Percentiles rank a stretch among this genome's conserved stretches.
Conservation (phyloP, 257 asterid genomes). For the Ilex aquifolium region DNA sequence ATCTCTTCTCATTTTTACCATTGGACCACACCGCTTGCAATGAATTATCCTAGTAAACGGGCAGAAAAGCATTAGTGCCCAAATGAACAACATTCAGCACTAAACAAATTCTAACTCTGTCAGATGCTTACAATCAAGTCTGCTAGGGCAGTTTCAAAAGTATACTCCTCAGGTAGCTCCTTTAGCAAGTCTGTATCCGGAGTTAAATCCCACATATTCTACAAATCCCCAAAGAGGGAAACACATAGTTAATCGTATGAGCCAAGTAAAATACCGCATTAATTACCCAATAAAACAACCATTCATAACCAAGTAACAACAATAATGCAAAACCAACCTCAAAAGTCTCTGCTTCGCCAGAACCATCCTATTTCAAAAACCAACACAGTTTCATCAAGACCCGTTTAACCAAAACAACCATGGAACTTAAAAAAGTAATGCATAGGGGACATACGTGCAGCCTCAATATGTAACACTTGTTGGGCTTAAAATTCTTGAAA, state of each 20-base stretch:
- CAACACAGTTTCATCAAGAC: conserved; percentile 6
- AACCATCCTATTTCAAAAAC: conserved; percentile 55
- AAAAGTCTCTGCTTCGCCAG: conserved; percentile 33
- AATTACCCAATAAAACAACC: no score
- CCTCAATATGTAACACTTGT: conserved; percentile 32
- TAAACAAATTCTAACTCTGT: conserved; percentile 6
- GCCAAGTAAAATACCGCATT: no score
- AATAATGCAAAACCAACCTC: conserved; percentile 37
- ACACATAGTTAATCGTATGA: no score
- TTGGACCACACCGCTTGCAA: conserved; percentile 80
- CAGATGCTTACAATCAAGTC: conserved; percentile 59
- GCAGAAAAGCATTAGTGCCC: conserved; percentile 7
- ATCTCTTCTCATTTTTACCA: conserved; percentile 24
- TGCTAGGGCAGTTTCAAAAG: conserved; percentile 70
- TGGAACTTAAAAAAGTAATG: neutral
- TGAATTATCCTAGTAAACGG: conserved; percentile 56
- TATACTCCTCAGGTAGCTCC: conserved; percentile 65
- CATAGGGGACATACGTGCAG: conserved; percentile 35
- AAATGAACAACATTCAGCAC: conserved; percentile 5
- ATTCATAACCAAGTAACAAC: neutral
- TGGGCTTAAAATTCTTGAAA: conserved; percentile 25
- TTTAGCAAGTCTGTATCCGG: conserved; percentile 59
- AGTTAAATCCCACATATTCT: conserved; percentile 92
- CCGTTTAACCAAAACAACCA: neutral
- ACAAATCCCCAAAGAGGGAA: conserved; percentile 5